Conservation (phyloP, 371 early-diverging fungal genomes). For the Rhizopus delemar region DNA sequence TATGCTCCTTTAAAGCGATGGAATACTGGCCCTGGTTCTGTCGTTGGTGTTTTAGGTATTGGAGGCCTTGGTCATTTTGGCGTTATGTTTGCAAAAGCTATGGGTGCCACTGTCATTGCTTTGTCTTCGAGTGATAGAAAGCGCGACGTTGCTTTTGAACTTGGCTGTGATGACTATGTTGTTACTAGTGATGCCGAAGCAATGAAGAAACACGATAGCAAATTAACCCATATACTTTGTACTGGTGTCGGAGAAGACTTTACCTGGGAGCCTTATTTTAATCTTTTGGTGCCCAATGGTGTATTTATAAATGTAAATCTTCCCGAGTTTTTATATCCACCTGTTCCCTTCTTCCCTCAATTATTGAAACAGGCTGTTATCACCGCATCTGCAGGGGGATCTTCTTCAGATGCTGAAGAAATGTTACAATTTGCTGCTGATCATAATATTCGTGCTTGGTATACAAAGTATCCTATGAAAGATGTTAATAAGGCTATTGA, state of each 20-base stretch:
- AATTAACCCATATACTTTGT: slow-evolving; percentile 37
- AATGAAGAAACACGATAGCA: slow-evolving; percentile 50
- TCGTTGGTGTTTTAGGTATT: slow-evolving; percentile 57
- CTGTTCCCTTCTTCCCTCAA: slow-evolving; percentile 14
- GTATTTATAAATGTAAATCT: slow-evolving; percentile 60
- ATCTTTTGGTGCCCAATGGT: slow-evolving; percentile 27
- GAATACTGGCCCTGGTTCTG: slow-evolving; percentile 49
- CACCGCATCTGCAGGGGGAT: slow-evolving; percentile 70
- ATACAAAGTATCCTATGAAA: slow-evolving; percentile 60
- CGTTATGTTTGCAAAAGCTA: slow-evolving; percentile 53
- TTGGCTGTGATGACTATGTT: slow-evolving; percentile 20
- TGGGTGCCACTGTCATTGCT: slow-evolving; percentile 66
- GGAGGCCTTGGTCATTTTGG: slow-evolving; percentile 77
- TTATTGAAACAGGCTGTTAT: slow-evolving; percentile 45
- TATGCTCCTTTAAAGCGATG: slow-evolving; percentile 60
- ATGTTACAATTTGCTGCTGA: slow-evolving; percentile 70
- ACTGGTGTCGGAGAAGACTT: slow-evolving; percentile 46
- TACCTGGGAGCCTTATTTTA: slow-evolving; percentile 14
- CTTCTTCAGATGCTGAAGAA: slow-evolving; percentile 45
- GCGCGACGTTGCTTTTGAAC: slow-evolving; percentile 31
- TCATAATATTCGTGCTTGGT: slow-evolving; percentile 60
- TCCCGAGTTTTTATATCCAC: slow-evolving; percentile 54
- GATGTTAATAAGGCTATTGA: slow-evolving; percentile 61
- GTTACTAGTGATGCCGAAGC: slow-evolving; percentile 35
- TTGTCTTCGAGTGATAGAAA: slow-evolving; percentile 38